These are phyloP conservation scores for Stemphylium lycopersici DNA, from an alignment of 2,329 filamentous ascomycete species.

Conservation along the genomic window DNA sequence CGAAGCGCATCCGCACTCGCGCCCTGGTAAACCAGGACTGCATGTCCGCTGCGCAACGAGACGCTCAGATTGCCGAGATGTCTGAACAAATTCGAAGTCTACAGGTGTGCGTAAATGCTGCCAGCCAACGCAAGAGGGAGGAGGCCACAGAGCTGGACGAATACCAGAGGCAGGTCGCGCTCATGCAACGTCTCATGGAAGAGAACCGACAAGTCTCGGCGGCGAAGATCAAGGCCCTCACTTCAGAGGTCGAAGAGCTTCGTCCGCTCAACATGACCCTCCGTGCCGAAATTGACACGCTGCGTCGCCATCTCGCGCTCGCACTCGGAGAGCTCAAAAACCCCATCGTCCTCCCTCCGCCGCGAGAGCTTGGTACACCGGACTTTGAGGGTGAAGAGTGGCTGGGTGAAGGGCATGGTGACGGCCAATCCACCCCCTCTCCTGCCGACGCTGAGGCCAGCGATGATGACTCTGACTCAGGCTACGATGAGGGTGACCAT, in stretches of 20 bases:
- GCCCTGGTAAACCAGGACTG: conserved; percentile 96
- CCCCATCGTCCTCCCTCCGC: conserved; percentile 71
- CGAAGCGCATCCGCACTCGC: conserved; percentile 93
- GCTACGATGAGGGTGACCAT: conserved; percentile 66
- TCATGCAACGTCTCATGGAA: conserved; percentile 96
- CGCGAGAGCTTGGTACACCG: conserved; percentile 32
- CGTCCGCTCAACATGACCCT: conserved; percentile 64
- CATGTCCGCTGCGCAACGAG: conserved; percentile 87
- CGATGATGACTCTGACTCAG: conserved; percentile 51
- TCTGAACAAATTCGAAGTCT: conserved; percentile 88
- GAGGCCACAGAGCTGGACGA: conserved; percentile 87
- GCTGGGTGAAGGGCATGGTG: conserved; percentile 35
- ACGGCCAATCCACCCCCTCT: conserved; percentile 26
- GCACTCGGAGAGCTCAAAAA: conserved; percentile 87
- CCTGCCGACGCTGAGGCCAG: conserved; percentile 46
- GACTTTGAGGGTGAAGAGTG: conserved; percentile 44
- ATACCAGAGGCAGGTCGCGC: conserved; percentile 87
- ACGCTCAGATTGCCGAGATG: conserved; percentile 94
- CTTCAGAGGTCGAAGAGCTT: conserved; percentile 56
- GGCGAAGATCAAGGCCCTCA: conserved; percentile 88
- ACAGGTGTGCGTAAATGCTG: conserved; percentile 72
- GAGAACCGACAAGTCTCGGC: conserved; percentile 89
- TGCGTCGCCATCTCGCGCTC: conserved; percentile 85
- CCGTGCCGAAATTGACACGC: conserved; percentile 75
- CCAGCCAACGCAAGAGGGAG: conserved; percentile 72